Evolutionary conservation across 169 alveolate species (phyloP), one percentile per base, ranked within the genome.

Genomic region (Plasmodium gonderi): DNA sequence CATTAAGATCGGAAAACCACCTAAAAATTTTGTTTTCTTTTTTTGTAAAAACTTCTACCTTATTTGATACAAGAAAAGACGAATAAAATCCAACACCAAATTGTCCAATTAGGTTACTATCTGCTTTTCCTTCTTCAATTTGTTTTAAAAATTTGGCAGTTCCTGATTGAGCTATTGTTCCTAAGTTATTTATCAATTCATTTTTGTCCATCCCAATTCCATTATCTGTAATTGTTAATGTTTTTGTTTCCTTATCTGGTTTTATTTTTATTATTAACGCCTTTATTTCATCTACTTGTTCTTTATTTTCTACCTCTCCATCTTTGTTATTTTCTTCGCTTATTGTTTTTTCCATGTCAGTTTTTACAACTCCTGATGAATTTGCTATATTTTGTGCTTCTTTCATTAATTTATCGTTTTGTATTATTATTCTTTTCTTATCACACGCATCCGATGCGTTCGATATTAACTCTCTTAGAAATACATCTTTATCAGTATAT

Each of bases 21-120:
- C 98, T 96, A 94, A 97, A 98, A 89, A 98, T 98, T 9, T 98
- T 99, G 89, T 98, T 98, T 95, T 97, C 98, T 44, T 96, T 95
- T 94, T 98, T 98, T n/a, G 99, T 97, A 80, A 97, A 95, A 26
- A 99, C 99, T 26, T 98, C 98, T 12, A 99, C 99, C 90, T 97
- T 97, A 93, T 99, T 98, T 26, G 99, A 99, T 42, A 99, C 99
- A 90, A 99, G 96, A 97, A 97, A 99, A 81, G 99, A 97, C 38
- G 99, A 98, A 97, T 99, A 99, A 97, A 99, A 99, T 60, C 99
- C 99, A 68, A 99, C 99, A 80, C 99, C 99, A 91, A 99, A 99
- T 96, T 99, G 99, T 33, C 99, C 99, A 91, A 99, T 99, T 91
- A 99, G 96, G 94, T 98, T 98, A 79, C 98, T 96, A 47, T 98